Percentiles rank a stretch among this genome's conserved stretches.
phyloP scores from a whole-genome alignment of 2,329 filamentous ascomycete genomes.

The Metarhizium robertsii region DNA sequence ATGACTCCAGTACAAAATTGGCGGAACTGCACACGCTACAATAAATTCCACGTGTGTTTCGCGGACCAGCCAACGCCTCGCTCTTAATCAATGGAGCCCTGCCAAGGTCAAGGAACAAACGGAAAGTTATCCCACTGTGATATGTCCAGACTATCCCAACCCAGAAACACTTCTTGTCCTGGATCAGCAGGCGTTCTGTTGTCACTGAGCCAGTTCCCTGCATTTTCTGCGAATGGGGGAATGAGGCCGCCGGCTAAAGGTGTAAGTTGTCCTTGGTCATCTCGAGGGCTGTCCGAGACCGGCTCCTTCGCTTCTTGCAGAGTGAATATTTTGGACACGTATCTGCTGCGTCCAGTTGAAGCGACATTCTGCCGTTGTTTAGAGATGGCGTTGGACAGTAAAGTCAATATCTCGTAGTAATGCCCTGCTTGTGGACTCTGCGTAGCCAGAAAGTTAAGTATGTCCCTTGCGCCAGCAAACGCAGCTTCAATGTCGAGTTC shows the following conservation, averaged over 20 bases:
- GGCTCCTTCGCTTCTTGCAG: conserved; percentile 4
- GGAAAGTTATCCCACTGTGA: conserved; percentile 24
- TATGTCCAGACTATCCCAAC: conserved; percentile 21
- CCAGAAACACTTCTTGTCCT: conserved; percentile 12
- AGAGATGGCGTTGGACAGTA: conserved; percentile 33
- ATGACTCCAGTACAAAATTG: too few relatives aligned
- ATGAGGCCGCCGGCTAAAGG: background rate
- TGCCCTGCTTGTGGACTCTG: conserved; percentile 47
- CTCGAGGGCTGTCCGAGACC: background rate
- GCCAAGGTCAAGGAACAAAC: conserved; percentile 5
- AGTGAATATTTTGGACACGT: conserved; percentile 19
- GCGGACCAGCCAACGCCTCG: background rate
- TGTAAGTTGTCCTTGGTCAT: background rate
- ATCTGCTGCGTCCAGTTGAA: conserved; percentile 14
- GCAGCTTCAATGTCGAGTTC: conserved; percentile 36
- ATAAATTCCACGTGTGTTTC: too few relatives aligned
- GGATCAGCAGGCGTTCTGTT: conserved; percentile 3
- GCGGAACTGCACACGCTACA: too few relatives aligned
- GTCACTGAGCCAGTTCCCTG: conserved; percentile 4
- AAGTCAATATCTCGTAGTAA: conserved; percentile 45
- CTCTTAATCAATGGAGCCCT: background rate
- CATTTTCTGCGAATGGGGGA: conserved; percentile 1
- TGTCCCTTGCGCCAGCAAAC: conserved; percentile 38
- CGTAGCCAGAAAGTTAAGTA: conserved; percentile 36
- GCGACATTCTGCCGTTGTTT: conserved; percentile 24